Conservation (phyloP, 202 grass and related monocot genomes). For the Carex sylvatica region DNA sequence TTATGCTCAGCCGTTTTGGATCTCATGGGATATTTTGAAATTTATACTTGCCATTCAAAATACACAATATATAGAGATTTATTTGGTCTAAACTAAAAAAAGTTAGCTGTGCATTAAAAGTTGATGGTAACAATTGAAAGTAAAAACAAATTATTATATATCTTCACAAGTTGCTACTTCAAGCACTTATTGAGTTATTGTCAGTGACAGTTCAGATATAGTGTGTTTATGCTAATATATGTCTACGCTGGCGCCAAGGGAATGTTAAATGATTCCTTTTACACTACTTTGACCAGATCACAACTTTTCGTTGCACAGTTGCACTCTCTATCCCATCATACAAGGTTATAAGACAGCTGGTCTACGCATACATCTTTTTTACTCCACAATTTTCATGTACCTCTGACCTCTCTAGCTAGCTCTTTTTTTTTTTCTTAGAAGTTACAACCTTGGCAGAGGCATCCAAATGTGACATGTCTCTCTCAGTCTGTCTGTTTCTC, state of each 20-base stretch:
- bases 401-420: neutral
- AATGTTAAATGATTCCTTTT: neutral
- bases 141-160: too few species aligned
- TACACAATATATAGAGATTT: too few species aligned
- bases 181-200: constrained; percentile 3
- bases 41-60: too few species aligned
- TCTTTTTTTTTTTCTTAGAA: neutral
- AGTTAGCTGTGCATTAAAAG: neutral
- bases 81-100: too few species aligned
- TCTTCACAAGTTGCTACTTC: neutral
- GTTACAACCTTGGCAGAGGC: neutral
- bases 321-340: neutral
- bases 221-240: neutral
- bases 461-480: neutral
- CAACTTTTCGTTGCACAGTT: neutral
- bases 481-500: constrained; percentile 18
- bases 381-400: constrained; percentile 5
- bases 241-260: too few species aligned
- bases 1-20: too few species aligned
- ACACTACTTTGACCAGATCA: neutral
- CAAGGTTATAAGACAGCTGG: neutral
- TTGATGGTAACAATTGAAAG: neutral
- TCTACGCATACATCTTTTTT: neutral
- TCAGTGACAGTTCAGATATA: neutral
- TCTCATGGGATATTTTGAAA: too few species aligned